Evolutionary conservation across 306 rosid species (phyloP).

Genomic region (Citrullus colocynthis): DNA sequence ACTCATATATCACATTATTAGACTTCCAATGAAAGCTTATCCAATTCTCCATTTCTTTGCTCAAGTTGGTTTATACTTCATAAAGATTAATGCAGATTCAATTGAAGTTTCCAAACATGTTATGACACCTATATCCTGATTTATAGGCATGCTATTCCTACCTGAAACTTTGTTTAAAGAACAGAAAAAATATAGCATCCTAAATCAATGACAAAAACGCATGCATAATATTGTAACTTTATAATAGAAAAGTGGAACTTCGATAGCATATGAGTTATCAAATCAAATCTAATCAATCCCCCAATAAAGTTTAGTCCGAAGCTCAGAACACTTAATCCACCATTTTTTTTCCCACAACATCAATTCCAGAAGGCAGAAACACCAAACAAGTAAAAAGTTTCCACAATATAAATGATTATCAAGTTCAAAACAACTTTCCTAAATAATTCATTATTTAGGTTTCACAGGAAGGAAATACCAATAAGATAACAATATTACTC

Average conservation of each 20-base stretch:
- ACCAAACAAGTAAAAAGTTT: background rate
- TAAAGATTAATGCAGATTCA: background rate
- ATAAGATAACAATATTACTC: slow-evolving; percentile 11
- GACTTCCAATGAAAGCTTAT: background rate
- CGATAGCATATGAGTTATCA: background rate
- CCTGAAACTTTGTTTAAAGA: background rate
- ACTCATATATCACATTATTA: background rate
- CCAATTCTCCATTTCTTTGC: background rate
- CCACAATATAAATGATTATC: background rate
- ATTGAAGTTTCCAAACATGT: background rate
- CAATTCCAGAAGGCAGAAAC: background rate
- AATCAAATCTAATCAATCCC: background rate
- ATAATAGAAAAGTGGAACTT: background rate
- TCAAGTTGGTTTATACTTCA: background rate
- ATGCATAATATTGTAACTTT: background rate
- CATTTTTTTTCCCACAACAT: background rate
- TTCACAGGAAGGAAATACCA: background rate
- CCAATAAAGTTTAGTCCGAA: too few species aligned
- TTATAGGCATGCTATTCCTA: background rate
- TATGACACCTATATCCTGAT: background rate
- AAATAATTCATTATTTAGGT: background rate
- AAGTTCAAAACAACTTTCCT: slow-evolving; percentile 1
- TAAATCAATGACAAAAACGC: background rate
- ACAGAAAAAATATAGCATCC: background rate
- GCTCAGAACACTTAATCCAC: too few species aligned